Percentiles rank a stretch among this genome's conserved stretches.
These are phyloP conservation scores for Aspergillus nidulans DNA, from an alignment of 495 filamentous ascomycete genomes.

Conservation along the genomic window DNA sequence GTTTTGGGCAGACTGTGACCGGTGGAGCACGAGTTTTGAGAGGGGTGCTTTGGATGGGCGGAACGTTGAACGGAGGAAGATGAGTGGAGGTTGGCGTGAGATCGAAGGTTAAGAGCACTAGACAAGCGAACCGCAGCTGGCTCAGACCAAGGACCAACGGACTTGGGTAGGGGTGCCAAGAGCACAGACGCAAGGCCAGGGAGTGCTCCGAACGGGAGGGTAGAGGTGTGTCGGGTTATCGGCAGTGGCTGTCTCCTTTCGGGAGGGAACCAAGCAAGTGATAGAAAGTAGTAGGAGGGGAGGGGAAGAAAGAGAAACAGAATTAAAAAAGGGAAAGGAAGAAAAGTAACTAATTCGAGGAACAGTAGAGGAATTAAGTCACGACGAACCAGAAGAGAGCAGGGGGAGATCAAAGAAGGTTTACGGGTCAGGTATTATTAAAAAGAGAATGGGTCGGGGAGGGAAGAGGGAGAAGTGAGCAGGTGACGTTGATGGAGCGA, in stretches of 20 bases:
- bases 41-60: slow-evolving; percentile 25
- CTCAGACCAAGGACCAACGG: slow-evolving; percentile 26
- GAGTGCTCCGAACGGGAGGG: slow-evolving; percentile 11
- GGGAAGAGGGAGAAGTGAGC: slow-evolving; percentile 19
- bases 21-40: slow-evolving; percentile 27
- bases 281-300: slow-evolving; percentile 1
- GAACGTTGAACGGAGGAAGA: slow-evolving; percentile 28
- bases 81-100: slow-evolving; percentile 31
- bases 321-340: slow-evolving; percentile 7
- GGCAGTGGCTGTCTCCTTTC: background rate
- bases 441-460: slow-evolving; percentile 14
- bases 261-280: slow-evolving; percentile 4
- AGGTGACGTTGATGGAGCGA: slow-evolving; percentile 36
- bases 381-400: slow-evolving; percentile 14
- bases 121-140: slow-evolving; percentile 26
- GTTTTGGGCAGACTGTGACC: slow-evolving; percentile 45
- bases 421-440: slow-evolving; percentile 14
- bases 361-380: slow-evolving; percentile 14
- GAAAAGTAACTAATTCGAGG: slow-evolving; percentile 8
- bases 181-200: slow-evolving; percentile 17
- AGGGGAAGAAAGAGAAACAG: slow-evolving; percentile 9
- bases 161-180: slow-evolving; percentile 24
- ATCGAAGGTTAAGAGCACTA: slow-evolving; percentile 25
- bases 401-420: slow-evolving; percentile 15
- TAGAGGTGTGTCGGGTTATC: background rate